Evolutionary conservation across 2,329 filamentous ascomycete species (phyloP), one percentile per base, ranked within the genome.

Genomic region (Phyllosticta citrichinensis): DNA sequence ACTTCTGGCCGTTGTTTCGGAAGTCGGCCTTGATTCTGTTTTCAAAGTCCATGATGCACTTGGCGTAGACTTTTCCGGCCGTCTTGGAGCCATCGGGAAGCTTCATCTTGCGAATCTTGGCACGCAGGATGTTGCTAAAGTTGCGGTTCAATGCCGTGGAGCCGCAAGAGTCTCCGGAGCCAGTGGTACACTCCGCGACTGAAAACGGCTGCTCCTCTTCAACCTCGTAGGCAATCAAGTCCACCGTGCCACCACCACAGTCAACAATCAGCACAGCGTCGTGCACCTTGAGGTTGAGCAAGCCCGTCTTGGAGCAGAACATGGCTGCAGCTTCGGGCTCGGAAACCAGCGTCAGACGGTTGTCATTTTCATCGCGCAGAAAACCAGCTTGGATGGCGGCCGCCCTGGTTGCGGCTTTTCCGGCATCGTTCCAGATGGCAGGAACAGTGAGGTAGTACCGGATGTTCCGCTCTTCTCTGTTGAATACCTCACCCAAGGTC

Each of bases 1-100:
- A 97, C 76, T 97, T 97, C 76, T 97, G 93, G 56, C 93, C 92
- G 75, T 97, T 97, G 80, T 97, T 97, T 66, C 94, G 86, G 87
- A 99, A 99, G 75, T 97, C 94, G 56, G 94, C 94, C 82, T 99
- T 99, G 83, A 99, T 97, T 74, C 94, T 83, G 83, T 97, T 97
- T 80, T 99, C 94, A 70, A 99, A 99, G 77, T 99, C 94, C 93
- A 97, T 97, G 76, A 99, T 97, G 75, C 93, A 97, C 79, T 97
- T 97, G 67, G 93, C 93, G 75, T 97, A 97, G 60, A 99, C 94
- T 75, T 93, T 91, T 52, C 93, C 93, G n/a, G 94, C 93, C 2
- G 91, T 97, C 78, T 93, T 95, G 67, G 93, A 97, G 55, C 92
- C 93, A 71, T 97, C 93, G 1, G 94, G 92, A 54, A 99, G 81